Evolutionary conservation across 139 green algal genomes (phyloP).

Genomic region (Yamagishiella unicocca): DNA sequence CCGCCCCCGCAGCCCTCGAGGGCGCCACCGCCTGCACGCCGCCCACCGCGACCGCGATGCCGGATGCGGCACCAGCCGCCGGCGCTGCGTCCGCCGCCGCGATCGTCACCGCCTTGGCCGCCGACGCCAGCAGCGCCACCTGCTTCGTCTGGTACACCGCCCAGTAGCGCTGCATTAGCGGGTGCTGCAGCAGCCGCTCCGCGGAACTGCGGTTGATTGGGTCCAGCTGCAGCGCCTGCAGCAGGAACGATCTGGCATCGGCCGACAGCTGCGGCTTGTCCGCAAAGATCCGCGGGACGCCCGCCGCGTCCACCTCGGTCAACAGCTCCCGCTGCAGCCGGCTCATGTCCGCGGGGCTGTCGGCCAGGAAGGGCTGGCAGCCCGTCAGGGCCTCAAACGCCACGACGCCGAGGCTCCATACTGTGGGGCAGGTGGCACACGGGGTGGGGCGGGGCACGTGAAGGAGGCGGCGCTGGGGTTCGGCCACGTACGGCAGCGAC

Average conservation of each 20-base stretch:
- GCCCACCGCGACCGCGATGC: not conserved
- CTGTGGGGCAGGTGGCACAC: not conserved
- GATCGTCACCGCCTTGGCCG: not conserved
- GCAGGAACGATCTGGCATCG: conserved; percentile 52
- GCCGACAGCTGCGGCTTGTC: not conserved
- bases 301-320: not conserved
- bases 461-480: too few relatives aligned
- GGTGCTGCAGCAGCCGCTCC: conserved; percentile 62
- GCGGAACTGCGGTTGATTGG: conserved; percentile 57
- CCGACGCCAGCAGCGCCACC: not conserved
- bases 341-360: conserved; percentile 56
- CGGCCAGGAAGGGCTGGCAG: conserved; percentile 72
- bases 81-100: not conserved
- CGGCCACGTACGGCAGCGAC: too few relatives aligned
- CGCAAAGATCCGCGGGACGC: conserved; percentile 41
- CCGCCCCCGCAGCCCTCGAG: too few relatives aligned
- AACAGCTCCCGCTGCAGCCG: conserved; percentile 13
- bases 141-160: conserved; percentile 2
- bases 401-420: conserved; percentile 69
- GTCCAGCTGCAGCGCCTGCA: conserved; percentile 43
- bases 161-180: conserved; percentile 56
- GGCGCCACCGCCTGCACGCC: not conserved
- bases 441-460: not conserved
- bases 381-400: conserved; percentile 74
- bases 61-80: not conserved